These are phyloP conservation scores for Magnolia kwangsiensis DNA, from an alignment of 164 flowering plant species.

Conservation along the genomic window DNA sequence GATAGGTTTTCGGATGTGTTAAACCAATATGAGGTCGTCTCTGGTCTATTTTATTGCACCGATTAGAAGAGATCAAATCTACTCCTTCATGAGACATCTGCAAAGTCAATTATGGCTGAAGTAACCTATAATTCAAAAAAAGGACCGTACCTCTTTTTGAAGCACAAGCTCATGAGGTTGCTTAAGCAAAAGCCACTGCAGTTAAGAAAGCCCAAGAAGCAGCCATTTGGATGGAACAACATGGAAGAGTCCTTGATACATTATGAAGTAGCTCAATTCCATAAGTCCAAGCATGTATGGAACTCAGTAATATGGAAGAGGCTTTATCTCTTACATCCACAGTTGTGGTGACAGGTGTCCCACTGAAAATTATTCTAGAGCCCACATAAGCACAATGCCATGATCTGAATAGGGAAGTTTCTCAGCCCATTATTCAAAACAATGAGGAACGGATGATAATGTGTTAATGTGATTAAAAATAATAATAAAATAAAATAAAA, in stretches of 20 bases:
- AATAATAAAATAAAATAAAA: too few species aligned
- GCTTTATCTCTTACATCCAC: constrained; percentile 81
- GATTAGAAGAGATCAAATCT: constrained; percentile 86
- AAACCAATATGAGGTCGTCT: constrained; percentile 70
- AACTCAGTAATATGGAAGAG: constrained; percentile 43
- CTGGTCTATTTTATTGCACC: constrained; percentile 60
- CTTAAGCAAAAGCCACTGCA: constrained; percentile 68
- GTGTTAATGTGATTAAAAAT: too few species aligned
- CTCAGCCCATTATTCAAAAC: constrained; percentile 51
- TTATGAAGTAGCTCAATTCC: constrained; percentile 62
- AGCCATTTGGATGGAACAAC: constrained; percentile 85
- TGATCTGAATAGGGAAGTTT: constrained; percentile 85
- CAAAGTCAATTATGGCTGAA: constrained; percentile 78
- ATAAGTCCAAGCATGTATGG: constrained; percentile 41
- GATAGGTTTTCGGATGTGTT: constrained; percentile 74
- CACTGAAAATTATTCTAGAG: constrained; percentile 88
- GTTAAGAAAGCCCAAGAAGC: constrained; percentile 81
- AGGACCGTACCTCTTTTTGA: constrained; percentile 62
- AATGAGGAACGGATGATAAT: too few species aligned
- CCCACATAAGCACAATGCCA: constrained; percentile 90
- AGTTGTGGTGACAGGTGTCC: constrained; percentile 78
- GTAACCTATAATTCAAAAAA: constrained; percentile 69
- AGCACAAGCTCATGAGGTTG: constrained; percentile 67
- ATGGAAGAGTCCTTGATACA: constrained; percentile 82
- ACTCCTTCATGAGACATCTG: constrained; percentile 67